Percentiles rank a stretch among this genome's conserved stretches.
Conservation (phyloP, 1,284 basidiomycete genomes). For the Athelia sp. region DNA sequence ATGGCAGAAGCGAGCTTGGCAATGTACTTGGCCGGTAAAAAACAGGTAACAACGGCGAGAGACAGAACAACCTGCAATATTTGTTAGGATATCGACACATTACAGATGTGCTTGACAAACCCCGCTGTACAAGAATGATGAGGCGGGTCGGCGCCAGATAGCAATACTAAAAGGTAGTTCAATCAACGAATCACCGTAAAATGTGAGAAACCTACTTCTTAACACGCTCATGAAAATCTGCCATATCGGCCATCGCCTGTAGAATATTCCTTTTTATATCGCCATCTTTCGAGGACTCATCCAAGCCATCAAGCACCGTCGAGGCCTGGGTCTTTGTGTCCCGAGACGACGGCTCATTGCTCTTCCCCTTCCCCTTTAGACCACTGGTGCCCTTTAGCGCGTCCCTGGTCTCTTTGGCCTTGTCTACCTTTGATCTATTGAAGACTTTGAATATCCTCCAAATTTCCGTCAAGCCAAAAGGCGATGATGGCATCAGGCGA, state of each 20-base stretch:
- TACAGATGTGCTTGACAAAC: constrained; percentile 27
- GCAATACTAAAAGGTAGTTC: constrained; percentile 41
- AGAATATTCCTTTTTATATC: constrained; percentile 41
- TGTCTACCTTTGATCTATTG: constrained; percentile 24
- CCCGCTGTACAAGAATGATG: constrained; percentile 42
- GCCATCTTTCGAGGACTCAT: constrained; percentile 32
- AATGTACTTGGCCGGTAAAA: constrained; percentile 47
- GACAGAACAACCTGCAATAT: constrained; percentile 27
- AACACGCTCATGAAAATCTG: constrained; percentile 61
- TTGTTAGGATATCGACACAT: constrained; percentile 4
- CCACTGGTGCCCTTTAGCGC: no score
- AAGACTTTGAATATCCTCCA: constrained; percentile 46
- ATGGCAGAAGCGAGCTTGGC: constrained; percentile 41
- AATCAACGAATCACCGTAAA: constrained; percentile 3
- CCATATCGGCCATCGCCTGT: constrained; percentile 37
- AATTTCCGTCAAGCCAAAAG: constrained; percentile 44
- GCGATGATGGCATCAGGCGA: constrained; percentile 39
- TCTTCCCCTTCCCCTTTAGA: constrained; percentile 13
- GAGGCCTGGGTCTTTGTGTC: constrained; percentile 15
- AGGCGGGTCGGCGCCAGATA: constrained; percentile 52
- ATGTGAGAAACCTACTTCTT: constrained; percentile 45
- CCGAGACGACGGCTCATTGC: constrained; percentile 1
- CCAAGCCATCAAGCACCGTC: constrained; percentile 26
- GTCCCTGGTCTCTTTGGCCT: constrained; percentile 16
- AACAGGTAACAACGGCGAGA: constrained; percentile 33